Evolutionary conservation across 257 asterid species (phyloP), one percentile per base, ranked within the genome.

Genomic region (Anisodus tanguticus): DNA sequence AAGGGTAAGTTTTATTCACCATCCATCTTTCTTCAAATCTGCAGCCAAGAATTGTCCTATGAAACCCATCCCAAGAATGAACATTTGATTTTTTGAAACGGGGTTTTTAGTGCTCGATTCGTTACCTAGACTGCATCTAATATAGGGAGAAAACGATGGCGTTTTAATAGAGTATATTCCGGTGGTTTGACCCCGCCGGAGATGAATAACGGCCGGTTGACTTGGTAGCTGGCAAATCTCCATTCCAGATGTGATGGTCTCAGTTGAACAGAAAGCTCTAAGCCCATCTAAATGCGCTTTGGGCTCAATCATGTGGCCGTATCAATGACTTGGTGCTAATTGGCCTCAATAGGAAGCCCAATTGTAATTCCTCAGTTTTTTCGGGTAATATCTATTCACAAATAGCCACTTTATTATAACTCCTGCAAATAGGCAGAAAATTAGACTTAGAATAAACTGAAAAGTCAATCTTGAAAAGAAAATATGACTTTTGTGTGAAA

Each of bases 11-110:
- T 13, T 26, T 11, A 13, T 6, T 80, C 86, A 95, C 99, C 98
- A 94, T 89, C 94, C 94, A 81, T 88, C 86, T 79, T 70, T 37
- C 86, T 90, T 93, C 83, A 94, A 87, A 86, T 94, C 92, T 57
- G 94, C 88, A 72, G 94, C 98, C 35, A 96, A 90, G 90, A 86
- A 93, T 84, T 90, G 89, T n/a, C 97, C 99, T 1, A 94, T 95
- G 79, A 90, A 96, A 80, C 99, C 99, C 94, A 92, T 91, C 19
- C 99, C 99, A 41, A 96, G 90, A 83, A 93, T 87, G 92, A 96
- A 92, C 98, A 96, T 92, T 51, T 87, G 89, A 60, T 84, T 82
- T 47, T 88, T 85, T 84, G 84, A 82, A 67, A 79, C 59, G 41
- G 87, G 68, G 17, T 72, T 84, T 26, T 77, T 79, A 31, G 60